A percentile compares a stretch with the other conserved stretches of the same genome.
Evolutionary conservation across 108 stramenopile genomes (phyloP).

Genomic region (Mayamaea pseudoterrestris): DNA sequence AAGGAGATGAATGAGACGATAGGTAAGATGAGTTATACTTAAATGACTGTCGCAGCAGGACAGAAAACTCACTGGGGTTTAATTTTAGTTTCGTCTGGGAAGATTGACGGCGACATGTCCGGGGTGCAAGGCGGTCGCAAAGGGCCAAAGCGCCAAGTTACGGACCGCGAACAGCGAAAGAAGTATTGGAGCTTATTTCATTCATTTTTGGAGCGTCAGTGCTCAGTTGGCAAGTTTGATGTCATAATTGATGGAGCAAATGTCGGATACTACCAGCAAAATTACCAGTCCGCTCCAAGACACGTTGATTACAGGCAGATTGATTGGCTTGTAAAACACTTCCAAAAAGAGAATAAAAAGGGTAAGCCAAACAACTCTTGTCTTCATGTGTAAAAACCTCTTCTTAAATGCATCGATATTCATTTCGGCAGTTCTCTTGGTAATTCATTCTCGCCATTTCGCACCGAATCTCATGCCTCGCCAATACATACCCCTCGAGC

Average conservation of each 20-base stretch:
- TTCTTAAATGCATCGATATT: not conserved
- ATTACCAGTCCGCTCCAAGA: conserved; percentile 65
- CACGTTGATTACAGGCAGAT: conserved; percentile 91
- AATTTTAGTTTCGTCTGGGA: too few species aligned
- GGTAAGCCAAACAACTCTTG: not conserved
- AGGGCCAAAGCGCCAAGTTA: conserved; percentile 41
- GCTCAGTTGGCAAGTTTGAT: conserved; percentile 14
- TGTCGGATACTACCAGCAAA: conserved; percentile 89
- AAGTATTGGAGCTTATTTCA: conserved; percentile 24
- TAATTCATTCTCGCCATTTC: conserved; percentile 82
- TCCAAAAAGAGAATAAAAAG: conserved; percentile 25
- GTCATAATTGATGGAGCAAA: conserved; percentile 97
- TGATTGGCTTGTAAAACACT: conserved; percentile 67
- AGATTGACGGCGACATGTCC: conserved; percentile 35
- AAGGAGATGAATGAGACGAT: conserved; percentile 64
- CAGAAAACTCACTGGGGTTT: too few species aligned
- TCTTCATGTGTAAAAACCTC: not conserved
- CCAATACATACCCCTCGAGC: conserved; percentile 28
- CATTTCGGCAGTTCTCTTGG: conserved; percentile 30
- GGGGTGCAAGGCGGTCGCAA: conserved; percentile 79
- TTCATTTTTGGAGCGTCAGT: conserved; percentile 13
- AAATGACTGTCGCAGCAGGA: too few species aligned
- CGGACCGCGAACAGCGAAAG: conserved; percentile 15
- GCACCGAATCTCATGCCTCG: conserved; percentile 31
- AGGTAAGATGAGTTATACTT: too few species aligned